A percentile compares a stretch with the other conserved stretches of the same genome.
phyloP scores from a whole-genome alignment of 176 grass and related monocot species.

The Puccinellia tenuiflora region DNA sequence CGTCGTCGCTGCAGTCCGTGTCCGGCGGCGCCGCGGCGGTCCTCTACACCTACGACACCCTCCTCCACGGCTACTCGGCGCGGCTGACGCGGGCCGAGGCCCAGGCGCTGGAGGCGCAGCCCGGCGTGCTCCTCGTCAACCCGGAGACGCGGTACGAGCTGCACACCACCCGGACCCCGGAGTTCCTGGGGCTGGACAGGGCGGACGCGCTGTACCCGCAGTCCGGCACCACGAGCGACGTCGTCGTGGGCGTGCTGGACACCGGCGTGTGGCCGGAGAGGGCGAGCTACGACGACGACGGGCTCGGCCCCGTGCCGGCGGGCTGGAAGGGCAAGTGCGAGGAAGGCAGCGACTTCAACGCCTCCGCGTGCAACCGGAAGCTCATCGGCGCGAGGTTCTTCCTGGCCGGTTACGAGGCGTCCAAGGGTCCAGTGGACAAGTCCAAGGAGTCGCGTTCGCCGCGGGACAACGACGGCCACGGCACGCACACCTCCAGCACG shows the following conservation, averaged over 20 bases:
- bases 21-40: conserved; percentile 56
- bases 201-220: conserved; percentile 38
- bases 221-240: conserved; percentile 43
- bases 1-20: conserved; percentile 72
- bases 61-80: conserved; percentile 77
- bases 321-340: conserved; percentile 91
- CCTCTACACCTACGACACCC: conserved; percentile 75
- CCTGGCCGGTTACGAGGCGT: conserved; percentile 70
- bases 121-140: conserved; percentile 64
- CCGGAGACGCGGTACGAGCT: conserved; percentile 85
- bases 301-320: conserved; percentile 57
- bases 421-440: conserved; percentile 68
- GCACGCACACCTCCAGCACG: conserved; percentile 86
- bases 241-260: conserved; percentile 83
- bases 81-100: conserved; percentile 67
- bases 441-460: conserved; percentile 74
- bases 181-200: conserved; percentile 66
- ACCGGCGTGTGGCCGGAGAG: conserved; percentile 91
- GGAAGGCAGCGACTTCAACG: conserved; percentile 65
- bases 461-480: conserved; percentile 90
- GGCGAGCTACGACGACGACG: conserved; percentile 70
- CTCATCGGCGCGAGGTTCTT: conserved; percentile 83
- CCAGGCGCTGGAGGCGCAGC: conserved; percentile 41
- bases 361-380: conserved; percentile 73
- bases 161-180: conserved; percentile 81